Conservation (phyloP, 306 rosid genomes). For the Mimosa bimucronata region DNA sequence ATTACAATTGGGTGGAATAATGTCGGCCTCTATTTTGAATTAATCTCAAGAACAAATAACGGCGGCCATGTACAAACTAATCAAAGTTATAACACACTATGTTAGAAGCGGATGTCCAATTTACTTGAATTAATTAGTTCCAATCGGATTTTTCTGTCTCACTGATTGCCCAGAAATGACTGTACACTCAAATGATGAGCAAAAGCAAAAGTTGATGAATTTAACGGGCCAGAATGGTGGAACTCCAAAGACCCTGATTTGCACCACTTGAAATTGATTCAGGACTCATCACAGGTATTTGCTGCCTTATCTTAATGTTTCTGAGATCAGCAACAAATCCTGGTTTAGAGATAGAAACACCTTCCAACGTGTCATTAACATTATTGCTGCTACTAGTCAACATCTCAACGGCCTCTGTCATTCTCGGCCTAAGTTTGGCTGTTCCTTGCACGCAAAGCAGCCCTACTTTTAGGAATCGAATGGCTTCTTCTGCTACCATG, state of each 20-base stretch:
- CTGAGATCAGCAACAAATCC: constrained; percentile 67
- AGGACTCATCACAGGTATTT: background rate
- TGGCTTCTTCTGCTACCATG: constrained; percentile 53
- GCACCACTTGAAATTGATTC: constrained; percentile 37
- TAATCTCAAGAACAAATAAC: background rate
- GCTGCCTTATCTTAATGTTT: constrained; percentile 43
- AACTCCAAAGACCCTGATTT: constrained; percentile 20
- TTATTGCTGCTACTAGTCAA: constrained; percentile 39
- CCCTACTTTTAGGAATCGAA: constrained; percentile 63
- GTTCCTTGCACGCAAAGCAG: constrained; percentile 81
- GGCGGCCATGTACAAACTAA: background rate
- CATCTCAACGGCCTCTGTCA: constrained; percentile 59
- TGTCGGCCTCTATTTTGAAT: background rate
- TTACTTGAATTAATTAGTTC: background rate
- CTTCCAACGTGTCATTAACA: constrained; percentile 29
- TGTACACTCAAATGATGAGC: background rate
- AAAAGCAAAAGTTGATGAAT: background rate
- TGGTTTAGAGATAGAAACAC: constrained; percentile 53
- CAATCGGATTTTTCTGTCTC: background rate
- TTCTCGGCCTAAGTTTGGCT: constrained; percentile 56
- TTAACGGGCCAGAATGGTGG: constrained; percentile 37
- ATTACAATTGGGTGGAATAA: background rate
- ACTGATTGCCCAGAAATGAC: background rate
- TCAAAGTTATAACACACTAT: background rate
- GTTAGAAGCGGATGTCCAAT: background rate